Evolutionary conservation across 2,329 filamentous ascomycete genomes (phyloP), one percentile per base, ranked within the genome.

Genomic region (Apiospora malaysiana): DNA sequence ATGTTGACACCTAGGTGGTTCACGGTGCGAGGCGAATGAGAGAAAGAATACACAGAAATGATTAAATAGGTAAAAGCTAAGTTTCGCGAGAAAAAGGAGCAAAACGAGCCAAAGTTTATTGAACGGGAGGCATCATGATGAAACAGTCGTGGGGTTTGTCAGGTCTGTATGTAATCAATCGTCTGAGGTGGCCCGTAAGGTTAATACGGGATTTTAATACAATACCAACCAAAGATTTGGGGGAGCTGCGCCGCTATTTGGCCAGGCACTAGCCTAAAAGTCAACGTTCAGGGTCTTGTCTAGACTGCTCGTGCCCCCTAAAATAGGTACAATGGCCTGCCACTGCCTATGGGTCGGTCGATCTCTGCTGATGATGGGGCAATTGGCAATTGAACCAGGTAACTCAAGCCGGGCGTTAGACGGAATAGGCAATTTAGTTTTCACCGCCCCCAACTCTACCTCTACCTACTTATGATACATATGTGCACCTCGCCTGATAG

Each of bases 311-410:
- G 27, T 18, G 18, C 51, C 27, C 51, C 27, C 51, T 59, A 59
- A 63, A 63, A 63, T 14, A 40, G 37, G 21, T 63, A n/a, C n/a
- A n/a, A n/a, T n/a, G n/a, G n/a, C n/a, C n/a, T n/a, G 27, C 51
- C 51, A 25, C 32, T 9, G 42, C 42, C 49, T 25, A 63, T 37
- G 56, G 56, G 56, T 63, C 56, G 21, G 32, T 32, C 32, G 56
- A 63, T 63, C 56, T 63, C 56, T 63, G 56, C 56, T 63, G 56
- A 63, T 40, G 27, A 63, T 40, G 56, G 56, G 56, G 56, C 56
- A 63, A 63, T 59, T 32, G n/a, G 37, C 37, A 40, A 42, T 42
- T 42, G 40, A 56, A 56, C 49, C 49, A 32, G 51, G 27, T 37
- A 12, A n/a, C 47, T 6, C 27, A 18, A 16, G 2, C 21, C 14